Evolutionary conservation across 2,329 filamentous ascomycete species (phyloP).

Genomic region (Paraphoma sp.): DNA sequence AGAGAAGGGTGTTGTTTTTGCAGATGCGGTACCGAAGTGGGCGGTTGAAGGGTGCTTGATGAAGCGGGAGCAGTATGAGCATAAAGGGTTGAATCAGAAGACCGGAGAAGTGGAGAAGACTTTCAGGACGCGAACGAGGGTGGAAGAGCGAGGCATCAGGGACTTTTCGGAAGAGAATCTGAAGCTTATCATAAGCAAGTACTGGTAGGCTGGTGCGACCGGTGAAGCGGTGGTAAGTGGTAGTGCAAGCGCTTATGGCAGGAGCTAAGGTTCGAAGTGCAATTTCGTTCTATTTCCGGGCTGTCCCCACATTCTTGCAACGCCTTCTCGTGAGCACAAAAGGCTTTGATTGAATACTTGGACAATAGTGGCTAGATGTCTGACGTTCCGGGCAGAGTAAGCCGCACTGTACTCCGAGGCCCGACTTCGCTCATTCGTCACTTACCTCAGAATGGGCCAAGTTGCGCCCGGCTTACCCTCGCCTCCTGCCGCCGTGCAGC

Average conservation of each 20-base stretch:
- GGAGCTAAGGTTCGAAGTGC: neutral
- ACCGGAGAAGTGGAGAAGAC: conserved; percentile 31
- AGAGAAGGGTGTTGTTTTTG: conserved; percentile 30
- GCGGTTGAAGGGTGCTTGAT: conserved; percentile 40
- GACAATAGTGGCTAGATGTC: neutral
- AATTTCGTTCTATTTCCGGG: neutral
- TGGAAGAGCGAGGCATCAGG: conserved; percentile 34
- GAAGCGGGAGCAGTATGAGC: conserved; percentile 39
- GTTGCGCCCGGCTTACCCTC: neutral
- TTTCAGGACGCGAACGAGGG: conserved; percentile 28
- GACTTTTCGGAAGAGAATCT: conserved; percentile 31
- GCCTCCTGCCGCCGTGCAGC: neutral
- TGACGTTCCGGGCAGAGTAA: neutral
- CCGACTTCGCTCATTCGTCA: neutral
- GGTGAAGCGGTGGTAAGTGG: neutral
- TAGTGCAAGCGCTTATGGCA: neutral
- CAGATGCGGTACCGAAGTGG: conserved; percentile 39
- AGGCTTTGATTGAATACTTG: no score
- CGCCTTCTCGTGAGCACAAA: no score
- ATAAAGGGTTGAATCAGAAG: conserved; percentile 36
- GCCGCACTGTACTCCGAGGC: neutral
- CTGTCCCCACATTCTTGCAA: neutral
- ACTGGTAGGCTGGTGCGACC: conserved; percentile 21
- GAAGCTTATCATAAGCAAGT: conserved; percentile 32
- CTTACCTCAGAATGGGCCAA: neutral